These are phyloP conservation scores for Aphanomyces cochlioides DNA, from an alignment of 352 stramenopile species.

Conservation along the genomic window DNA sequence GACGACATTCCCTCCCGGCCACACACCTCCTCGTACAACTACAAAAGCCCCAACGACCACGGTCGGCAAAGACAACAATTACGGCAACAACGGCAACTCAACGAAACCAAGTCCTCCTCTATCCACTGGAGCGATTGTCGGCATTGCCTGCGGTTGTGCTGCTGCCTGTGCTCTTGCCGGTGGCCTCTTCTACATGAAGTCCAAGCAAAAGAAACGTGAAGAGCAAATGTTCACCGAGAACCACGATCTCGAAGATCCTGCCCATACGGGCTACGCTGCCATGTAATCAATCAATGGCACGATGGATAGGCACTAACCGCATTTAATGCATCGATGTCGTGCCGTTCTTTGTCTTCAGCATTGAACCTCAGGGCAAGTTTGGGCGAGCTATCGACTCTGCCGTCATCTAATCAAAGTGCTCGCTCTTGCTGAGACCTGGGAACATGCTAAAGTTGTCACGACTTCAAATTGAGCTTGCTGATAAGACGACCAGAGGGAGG, in stretches of 20 bases:
- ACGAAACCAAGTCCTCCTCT: not conserved
- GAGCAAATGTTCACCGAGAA: conserved; percentile 10
- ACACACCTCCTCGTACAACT: too few relatives aligned
- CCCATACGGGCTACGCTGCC: conserved; percentile 8
- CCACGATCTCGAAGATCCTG: conserved; percentile 3
- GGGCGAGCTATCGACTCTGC: too few relatives aligned
- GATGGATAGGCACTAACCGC: not conserved
- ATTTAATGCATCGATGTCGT: too few relatives aligned
- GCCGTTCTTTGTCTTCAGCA: too few relatives aligned
- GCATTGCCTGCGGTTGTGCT: not conserved
- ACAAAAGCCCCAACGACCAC: not conserved
- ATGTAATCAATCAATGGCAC: conserved; percentile 13
- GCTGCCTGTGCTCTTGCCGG: not conserved
- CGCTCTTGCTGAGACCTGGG: not conserved
- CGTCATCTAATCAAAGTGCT: not conserved
- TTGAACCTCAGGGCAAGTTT: too few relatives aligned
- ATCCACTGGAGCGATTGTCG: not conserved
- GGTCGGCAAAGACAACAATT: not conserved
- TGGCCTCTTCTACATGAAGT: conserved; percentile 10
- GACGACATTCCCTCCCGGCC: too few relatives aligned
- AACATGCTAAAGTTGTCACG: not conserved
- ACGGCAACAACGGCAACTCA: not conserved
- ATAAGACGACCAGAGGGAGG: not conserved
- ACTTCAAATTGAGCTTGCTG: not conserved
- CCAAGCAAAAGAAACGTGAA: conserved; percentile 1